These are phyloP conservation scores for Colletotrichum brevisporum DNA, from an alignment of 2,329 filamentous ascomycete genomes.

Conservation along the genomic window DNA sequence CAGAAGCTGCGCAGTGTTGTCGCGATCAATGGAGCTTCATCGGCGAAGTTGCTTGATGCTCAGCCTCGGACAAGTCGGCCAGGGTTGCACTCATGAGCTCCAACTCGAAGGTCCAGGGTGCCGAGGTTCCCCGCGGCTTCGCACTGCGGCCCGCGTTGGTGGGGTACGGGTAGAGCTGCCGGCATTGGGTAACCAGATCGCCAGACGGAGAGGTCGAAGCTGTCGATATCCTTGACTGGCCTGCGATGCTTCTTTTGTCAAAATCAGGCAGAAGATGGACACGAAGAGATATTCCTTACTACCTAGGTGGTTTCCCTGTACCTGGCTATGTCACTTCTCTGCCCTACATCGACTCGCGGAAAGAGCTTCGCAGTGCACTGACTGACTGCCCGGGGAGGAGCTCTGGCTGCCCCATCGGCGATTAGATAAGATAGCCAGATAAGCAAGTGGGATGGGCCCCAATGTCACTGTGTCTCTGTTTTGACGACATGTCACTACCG, in stretches of 20 bases:
- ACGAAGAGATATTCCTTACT: too few species aligned
- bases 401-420: conserved; percentile 31
- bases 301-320: too few species aligned
- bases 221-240: neutral
- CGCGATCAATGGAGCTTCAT: neutral
- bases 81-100: conserved; percentile 17
- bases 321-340: too few species aligned
- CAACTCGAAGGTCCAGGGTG: conserved; percentile 16
- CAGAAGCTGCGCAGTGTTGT: neutral
- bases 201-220: neutral
- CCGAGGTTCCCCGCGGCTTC: conserved; percentile 43
- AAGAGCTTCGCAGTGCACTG: neutral
- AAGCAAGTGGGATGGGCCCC: conserved; percentile 26
- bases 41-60: neutral
- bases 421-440: conserved; percentile 37
- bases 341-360: too few species aligned
- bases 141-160: conserved; percentile 16
- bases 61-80: neutral
- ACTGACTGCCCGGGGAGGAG: neutral
- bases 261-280: too few species aligned
- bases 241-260: too few species aligned
- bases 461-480: conserved; percentile 33
- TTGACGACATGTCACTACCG: conserved; percentile 30
- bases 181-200: conserved; percentile 23
- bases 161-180: conserved; percentile 32